Percentiles rank a stretch among this genome's conserved stretches.
Evolutionary conservation across 495 filamentous ascomycete species (phyloP).

Genomic region (Arthonia radiata): DNA sequence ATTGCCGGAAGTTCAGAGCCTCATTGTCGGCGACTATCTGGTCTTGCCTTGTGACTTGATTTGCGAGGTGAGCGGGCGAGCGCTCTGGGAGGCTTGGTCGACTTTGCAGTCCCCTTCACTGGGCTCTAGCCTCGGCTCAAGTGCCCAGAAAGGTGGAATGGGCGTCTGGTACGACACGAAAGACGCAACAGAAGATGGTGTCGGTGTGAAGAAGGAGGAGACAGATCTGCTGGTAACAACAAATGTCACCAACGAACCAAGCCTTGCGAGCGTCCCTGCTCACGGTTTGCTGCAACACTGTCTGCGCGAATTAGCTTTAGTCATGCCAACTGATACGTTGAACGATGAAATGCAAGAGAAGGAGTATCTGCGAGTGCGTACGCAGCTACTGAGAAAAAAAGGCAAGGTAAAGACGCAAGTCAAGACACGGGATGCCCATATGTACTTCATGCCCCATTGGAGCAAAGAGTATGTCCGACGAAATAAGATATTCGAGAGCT

Average conservation of each 20-base stretch:
- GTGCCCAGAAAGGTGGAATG: conserved; percentile 46
- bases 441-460: conserved; percentile 88
- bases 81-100: conserved; percentile 80
- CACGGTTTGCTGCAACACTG: conserved; percentile 34
- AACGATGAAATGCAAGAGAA: conserved; percentile 54
- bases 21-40: conserved; percentile 61
- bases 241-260: conserved; percentile 33
- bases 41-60: conserved; percentile 86
- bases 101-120: conserved; percentile 38
- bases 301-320: conserved; percentile 42
- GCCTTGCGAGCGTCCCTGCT: conserved; percentile 26
- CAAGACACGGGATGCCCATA: conserved; percentile 65
- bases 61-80: conserved; percentile 64
- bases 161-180: conserved; percentile 77
- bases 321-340: conserved; percentile 60
- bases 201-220: conserved; percentile 59
- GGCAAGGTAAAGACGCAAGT: conserved; percentile 51
- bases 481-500: conserved; percentile 59
- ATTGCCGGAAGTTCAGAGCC: conserved; percentile 33
- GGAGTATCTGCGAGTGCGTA: conserved; percentile 43
- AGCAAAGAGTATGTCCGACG: conserved; percentile 51
- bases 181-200: conserved; percentile 23
- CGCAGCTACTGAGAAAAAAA: conserved; percentile 43
- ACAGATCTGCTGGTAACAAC: conserved; percentile 69
- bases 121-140: conserved; percentile 24